Conservation (phyloP, 2,329 filamentous ascomycete genomes). For the Microdochium trichocladiopsis region DNA sequence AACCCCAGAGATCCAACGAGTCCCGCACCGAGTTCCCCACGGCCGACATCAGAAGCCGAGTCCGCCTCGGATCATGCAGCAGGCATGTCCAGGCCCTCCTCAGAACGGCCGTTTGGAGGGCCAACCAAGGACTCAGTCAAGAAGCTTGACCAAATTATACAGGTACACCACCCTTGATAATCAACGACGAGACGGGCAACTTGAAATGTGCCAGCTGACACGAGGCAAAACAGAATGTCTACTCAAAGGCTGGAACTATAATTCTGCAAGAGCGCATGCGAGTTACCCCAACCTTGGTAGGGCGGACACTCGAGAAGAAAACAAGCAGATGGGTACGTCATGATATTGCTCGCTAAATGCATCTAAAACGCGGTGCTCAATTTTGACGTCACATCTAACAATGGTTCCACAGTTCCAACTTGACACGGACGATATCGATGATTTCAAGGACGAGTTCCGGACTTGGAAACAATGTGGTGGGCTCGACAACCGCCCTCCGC, state of each 20-base stretch:
- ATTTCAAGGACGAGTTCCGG: conserved; percentile 72
- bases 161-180: conserved; percentile 45
- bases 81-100: conserved; percentile 38
- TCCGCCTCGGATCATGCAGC: conserved; percentile 26
- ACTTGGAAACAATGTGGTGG: conserved; percentile 78
- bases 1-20: conserved; percentile 59
- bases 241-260: conserved; percentile 78
- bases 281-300: conserved; percentile 31
- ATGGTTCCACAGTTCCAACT: conserved; percentile 73
- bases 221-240: conserved; percentile 65
- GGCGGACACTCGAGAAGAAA: conserved; percentile 18
- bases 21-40: conserved; percentile 2
- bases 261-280: conserved; percentile 76
- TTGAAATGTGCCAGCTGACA: not conserved
- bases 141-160: conserved; percentile 90
- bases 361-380: too few relatives aligned
- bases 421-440: conserved; percentile 86
- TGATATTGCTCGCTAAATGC: too few relatives aligned
- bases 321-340: conserved; percentile 23
- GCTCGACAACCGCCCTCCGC: conserved; percentile 68
- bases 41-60: conserved; percentile 9
- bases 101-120: conserved; percentile 32
- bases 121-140: conserved; percentile 61
- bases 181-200: conserved; percentile 1
- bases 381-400: not conserved